Evolutionary conservation across 331 rosid species (phyloP), one percentile per base, ranked within the genome.

Genomic region (Cucumis variabilis): DNA sequence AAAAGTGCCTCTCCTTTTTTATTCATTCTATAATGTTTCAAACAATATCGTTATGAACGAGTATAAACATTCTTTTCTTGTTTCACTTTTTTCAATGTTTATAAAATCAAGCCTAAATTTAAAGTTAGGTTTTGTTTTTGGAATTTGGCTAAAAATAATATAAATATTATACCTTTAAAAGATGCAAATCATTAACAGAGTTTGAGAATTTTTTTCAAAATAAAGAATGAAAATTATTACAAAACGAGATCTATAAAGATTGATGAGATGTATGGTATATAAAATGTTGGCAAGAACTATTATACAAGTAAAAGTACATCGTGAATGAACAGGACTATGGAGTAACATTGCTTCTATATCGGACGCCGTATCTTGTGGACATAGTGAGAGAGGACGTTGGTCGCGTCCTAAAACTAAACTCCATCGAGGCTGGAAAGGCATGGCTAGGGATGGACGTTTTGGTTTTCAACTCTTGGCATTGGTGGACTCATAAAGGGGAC

Each of bases 401-500:
- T 4, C 83, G 90, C 68, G 99, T 97, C 19, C 93, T 97, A 50
- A 90, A 88, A 11, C 88, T 97, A 1, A 90, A 92, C 85, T 94
- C 98, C 63, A 95, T 97, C 1, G 58, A 88, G 87, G 92, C 89
- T 5, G 98, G 98, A 65, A 90, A 91, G 25, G 88, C 96, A 6
- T 97, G 99, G 99, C 87, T 63, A n/a, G 95, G 87, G 62, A 89
- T 86, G 91, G 98, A 97, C 93, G 53, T 97, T 88, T 86, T 97
- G 86, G 87, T 95, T 91, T 97, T 97, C 93, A 97, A 97, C 92
- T 86, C 99, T 0, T 97, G 99, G 99, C 99, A 97, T 85, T 97
- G 99, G 99, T 97, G 99, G 99, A 86, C 89, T 83, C 98, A 97
- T 90, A 93, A 86, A 0, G 99, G 99, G 90, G 9, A 86, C 11